phyloP scores from a whole-genome alignment of 352 stramenopile species.

The Lagenidium giganteum region DNA sequence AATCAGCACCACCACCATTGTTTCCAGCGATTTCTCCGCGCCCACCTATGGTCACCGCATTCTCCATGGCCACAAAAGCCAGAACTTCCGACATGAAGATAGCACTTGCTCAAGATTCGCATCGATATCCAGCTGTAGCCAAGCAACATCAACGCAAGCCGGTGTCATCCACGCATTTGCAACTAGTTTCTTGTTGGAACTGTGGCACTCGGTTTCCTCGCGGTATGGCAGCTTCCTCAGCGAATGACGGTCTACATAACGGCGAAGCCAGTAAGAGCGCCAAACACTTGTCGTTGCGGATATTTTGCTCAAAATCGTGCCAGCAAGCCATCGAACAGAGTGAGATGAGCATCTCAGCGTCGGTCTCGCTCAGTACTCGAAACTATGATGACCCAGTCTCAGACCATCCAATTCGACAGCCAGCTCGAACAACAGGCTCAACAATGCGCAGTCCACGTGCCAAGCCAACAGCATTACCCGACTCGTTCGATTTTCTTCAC shows the following conservation, averaged over 20 bases:
- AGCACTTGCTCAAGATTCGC: not conserved
- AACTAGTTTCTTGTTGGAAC: constrained; percentile 56
- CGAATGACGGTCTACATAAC: not conserved
- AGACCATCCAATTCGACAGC: not conserved
- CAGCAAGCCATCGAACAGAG: constrained; percentile 15
- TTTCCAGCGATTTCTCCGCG: constrained; percentile 28
- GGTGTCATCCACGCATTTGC: constrained; percentile 21
- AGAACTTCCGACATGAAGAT: too few species aligned
- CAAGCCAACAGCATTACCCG: too few species aligned
- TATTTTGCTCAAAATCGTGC: constrained; percentile 13
- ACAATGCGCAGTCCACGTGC: constrained; percentile 5
- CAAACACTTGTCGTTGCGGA: not conserved
- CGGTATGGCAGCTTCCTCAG: not conserved
- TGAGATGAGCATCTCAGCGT: constrained; percentile 15
- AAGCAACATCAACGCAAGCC: too few species aligned
- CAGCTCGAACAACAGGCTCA: not conserved
- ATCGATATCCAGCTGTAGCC: too few species aligned
- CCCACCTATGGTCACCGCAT: constrained; percentile 4
- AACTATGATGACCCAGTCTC: not conserved
- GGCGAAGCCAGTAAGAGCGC: not conserved
- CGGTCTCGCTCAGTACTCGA: constrained; percentile 4
- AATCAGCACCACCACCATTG: not conserved
- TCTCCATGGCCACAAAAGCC: constrained; percentile 1
- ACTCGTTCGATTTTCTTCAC: constrained; percentile 10
- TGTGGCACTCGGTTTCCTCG: constrained; percentile 52